These are phyloP conservation scores for Clavispora asparagi DNA, from an alignment of 805 yeast genomes.

Conservation along the genomic window DNA sequence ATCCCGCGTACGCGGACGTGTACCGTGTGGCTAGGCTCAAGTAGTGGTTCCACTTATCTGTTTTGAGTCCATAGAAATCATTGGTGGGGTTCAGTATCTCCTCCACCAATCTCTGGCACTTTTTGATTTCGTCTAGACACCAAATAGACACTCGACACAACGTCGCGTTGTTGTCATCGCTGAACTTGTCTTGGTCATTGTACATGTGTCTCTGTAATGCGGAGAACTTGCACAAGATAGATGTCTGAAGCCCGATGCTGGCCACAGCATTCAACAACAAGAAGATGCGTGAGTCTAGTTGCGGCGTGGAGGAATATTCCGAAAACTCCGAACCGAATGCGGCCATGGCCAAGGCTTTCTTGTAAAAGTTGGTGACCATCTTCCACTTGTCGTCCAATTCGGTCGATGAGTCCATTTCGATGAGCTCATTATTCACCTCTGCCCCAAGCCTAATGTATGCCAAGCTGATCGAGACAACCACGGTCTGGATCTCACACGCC, in stretches of 20 bases:
- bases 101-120: conserved; percentile 17
- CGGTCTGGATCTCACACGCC: conserved; percentile 24
- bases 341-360: conserved; percentile 24
- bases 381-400: conserved; percentile 30
- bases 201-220: conserved; percentile 27
- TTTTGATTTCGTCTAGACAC: conserved; percentile 28
- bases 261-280: conserved; percentile 17
- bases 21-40: conserved; percentile 28
- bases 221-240: conserved; percentile 33
- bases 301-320: neutral
- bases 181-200: conserved; percentile 5
- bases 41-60: conserved; percentile 25
- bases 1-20: conserved; percentile 39
- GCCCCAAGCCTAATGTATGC: conserved; percentile 30
- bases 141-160: conserved; percentile 42
- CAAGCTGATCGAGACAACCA: conserved; percentile 21
- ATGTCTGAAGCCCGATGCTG: conserved; percentile 32
- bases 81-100: conserved; percentile 5
- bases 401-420: conserved; percentile 17
- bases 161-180: conserved; percentile 31
- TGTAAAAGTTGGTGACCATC: conserved; percentile 28
- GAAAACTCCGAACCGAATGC: conserved; percentile 19
- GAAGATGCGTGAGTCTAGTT: conserved; percentile 4
- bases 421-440: conserved; percentile 29
- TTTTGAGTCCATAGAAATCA: conserved; percentile 7